These are phyloP conservation scores for Podosphaera xanthii DNA, from an alignment of 2,329 filamentous ascomycete species.

Conservation along the genomic window DNA sequence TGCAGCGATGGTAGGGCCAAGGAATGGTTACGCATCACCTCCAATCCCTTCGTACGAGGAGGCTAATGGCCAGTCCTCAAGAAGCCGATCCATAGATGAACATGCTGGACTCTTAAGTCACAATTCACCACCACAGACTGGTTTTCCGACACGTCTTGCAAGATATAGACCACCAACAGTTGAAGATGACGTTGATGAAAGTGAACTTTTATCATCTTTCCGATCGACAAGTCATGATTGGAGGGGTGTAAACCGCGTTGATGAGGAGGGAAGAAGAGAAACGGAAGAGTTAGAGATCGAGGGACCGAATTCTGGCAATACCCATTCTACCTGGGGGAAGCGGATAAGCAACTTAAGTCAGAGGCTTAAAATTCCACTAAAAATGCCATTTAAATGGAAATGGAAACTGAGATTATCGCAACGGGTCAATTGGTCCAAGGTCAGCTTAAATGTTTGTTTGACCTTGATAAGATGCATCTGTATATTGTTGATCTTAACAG, in stretches of 20 bases:
- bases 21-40: slow-evolving; percentile 34
- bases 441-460: slow-evolving; percentile 25
- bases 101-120: slow-evolving; percentile 41
- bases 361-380: slow-evolving; percentile 9
- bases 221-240: slow-evolving; percentile 27
- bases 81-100: slow-evolving; percentile 43
- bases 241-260: slow-evolving; percentile 23
- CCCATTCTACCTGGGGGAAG: slow-evolving; percentile 16
- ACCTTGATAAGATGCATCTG: slow-evolving; percentile 53
- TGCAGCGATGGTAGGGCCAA: slow-evolving; percentile 23
- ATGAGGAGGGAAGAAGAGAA: slow-evolving; percentile 48
- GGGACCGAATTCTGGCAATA: slow-evolving; percentile 30
- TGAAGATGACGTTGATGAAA: slow-evolving; percentile 36
- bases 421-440: slow-evolving; percentile 10
- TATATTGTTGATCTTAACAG: slow-evolving; percentile 47
- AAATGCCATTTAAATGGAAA: slow-evolving; percentile 15
- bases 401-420: slow-evolving; percentile 8
- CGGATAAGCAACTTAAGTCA: slow-evolving; percentile 16
- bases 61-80: slow-evolving; percentile 41
- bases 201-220: slow-evolving; percentile 22
- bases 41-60: slow-evolving; percentile 74
- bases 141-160: slow-evolving; percentile 21
- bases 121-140: slow-evolving; percentile 20
- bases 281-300: slow-evolving; percentile 78
- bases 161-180: slow-evolving; percentile 68